Base-by-base conservation (phyloP, 2,329 filamentous ascomycete genomes). In the Neophaeococcomyces mojaviensis region DNA sequence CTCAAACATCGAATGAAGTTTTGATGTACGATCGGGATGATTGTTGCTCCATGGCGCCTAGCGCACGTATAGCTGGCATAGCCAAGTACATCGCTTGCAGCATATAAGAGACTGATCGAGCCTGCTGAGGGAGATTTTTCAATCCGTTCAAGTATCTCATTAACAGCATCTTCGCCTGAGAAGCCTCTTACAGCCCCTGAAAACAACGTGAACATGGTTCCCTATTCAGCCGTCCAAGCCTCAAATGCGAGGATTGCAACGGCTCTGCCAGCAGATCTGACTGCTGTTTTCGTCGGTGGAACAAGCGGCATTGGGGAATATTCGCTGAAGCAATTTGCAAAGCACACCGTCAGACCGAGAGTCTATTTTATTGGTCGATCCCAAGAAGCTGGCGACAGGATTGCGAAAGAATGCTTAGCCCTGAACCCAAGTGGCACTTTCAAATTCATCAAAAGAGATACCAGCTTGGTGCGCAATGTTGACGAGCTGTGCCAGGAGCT, bases 281-380 rank as follows among this genome's bases (percentile, higher is more conserved):
- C 72, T 3, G 71, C 68, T 36, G 67, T 76, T 20, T 77, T 78
- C 46, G 68, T 75, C 3, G 74, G 76, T 28, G 76, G 69, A 22
- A 79, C 75, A 3, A 68, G 67, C 31, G 76, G 76, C n/a, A 76
- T 79, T 35, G 75, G 75, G 6, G 64, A 73, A 49, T 59, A 65
- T 10, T 68, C 73, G 0, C 58, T 77, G 13, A 71, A 68, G 42
- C 58, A 66, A 18, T 71, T 78, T 33, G 65, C 67, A 9, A 64
- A 67, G 33, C 54, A 67, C 15, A 59, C 69, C 2, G 47, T 52
- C 2, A 57, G 54, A 2, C 66, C 52, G 2, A 50, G 46, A 24
- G 61, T 50, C 41, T 61, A 70, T 45, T 58, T 53, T 20, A 48
- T 44, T 2, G 66, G 59, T 1, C 50, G 51, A 41, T 68, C 56